A percentile compares a stretch with the other conserved stretches of the same genome.
These are phyloP conservation scores for Coccomyxa sp. DNA, from an alignment of 139 green algal genomes.

Conservation along the genomic window DNA sequence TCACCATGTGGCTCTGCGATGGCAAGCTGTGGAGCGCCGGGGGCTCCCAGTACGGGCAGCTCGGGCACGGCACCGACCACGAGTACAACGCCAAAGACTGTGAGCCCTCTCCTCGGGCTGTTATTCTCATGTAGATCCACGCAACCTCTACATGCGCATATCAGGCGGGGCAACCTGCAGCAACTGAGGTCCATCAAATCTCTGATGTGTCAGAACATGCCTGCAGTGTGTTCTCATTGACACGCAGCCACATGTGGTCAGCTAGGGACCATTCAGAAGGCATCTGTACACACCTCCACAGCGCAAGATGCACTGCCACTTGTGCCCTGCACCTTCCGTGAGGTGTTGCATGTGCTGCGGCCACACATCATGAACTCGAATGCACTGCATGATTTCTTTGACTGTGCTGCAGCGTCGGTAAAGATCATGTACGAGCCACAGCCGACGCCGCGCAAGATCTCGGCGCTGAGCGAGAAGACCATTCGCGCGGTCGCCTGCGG, in stretches of 20 bases:
- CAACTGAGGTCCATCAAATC: background rate
- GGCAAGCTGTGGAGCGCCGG: slow-evolving; percentile 48
- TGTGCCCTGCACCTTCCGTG: too few species aligned
- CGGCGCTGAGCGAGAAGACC: slow-evolving; percentile 45
- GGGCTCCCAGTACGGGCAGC: slow-evolving; percentile 86
- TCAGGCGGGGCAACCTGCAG: too few species aligned
- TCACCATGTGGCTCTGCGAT: slow-evolving; percentile 78
- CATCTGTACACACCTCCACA: too few species aligned
- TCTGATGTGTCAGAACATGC: background rate
- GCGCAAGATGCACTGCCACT: too few species aligned
- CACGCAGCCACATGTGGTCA: too few species aligned
- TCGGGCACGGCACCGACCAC: slow-evolving; percentile 88
- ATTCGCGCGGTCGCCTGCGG: slow-evolving; percentile 70
- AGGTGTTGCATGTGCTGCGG: too few species aligned
- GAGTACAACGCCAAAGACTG: slow-evolving; percentile 85
- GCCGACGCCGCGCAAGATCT: slow-evolving; percentile 62
- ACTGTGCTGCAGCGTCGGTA: slow-evolving; percentile 51
- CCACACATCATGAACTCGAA: too few species aligned
- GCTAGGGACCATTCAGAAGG: too few species aligned
- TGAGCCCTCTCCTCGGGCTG: slow-evolving; percentile 17
- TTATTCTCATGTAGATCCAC: background rate
- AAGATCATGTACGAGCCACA: slow-evolving; percentile 90
- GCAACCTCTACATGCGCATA: background rate
- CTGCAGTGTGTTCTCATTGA: background rate
- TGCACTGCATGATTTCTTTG: too few species aligned